phyloP scores from a whole-genome alignment of 108 stramenopile genomes.

The Epithemia pelagica region DNA sequence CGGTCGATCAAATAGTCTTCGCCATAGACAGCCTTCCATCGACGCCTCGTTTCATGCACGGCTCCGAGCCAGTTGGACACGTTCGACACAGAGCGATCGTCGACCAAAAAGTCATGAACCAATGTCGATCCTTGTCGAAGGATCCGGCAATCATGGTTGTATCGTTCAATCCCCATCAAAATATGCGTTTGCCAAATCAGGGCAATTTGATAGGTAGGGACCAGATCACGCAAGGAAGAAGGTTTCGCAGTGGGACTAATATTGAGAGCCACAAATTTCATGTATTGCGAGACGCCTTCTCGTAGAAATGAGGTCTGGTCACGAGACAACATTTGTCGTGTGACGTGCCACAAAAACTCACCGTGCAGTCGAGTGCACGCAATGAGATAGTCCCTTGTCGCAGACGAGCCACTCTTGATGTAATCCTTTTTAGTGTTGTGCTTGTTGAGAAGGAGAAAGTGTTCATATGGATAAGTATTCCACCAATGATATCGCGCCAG shows the following conservation, averaged over 20 bases:
- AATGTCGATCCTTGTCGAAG: constrained; percentile 26
- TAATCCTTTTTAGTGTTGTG: not conserved
- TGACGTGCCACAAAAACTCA: constrained; percentile 53
- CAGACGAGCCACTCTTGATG: constrained; percentile 28
- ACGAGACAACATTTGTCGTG: constrained; percentile 18
- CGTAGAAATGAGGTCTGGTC: constrained; percentile 30
- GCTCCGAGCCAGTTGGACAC: constrained; percentile 24
- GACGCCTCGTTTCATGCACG: constrained; percentile 24
- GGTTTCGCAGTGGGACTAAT: not conserved
- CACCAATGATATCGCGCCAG: constrained; percentile 4
- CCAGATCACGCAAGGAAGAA: constrained; percentile 10
- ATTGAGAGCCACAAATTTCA: constrained; percentile 1
- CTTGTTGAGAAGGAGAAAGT: constrained; percentile 9
- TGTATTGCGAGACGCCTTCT: constrained; percentile 27
- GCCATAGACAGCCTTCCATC: constrained; percentile 38
- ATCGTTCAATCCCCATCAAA: constrained; percentile 15
- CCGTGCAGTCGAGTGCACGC: no score
- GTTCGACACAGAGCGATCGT: constrained; percentile 38
- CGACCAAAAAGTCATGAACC: constrained; percentile 46
- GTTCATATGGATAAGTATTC: constrained; percentile 8
- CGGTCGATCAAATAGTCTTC: constrained; percentile 28
- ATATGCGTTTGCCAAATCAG: constrained; percentile 64
- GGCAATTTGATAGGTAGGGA: constrained; percentile 62
- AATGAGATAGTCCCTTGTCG: no score
- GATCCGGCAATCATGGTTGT: constrained; percentile 29